Conservation (phyloP, 305 asterid species). For the Fraxinus xanthoxyloides region DNA sequence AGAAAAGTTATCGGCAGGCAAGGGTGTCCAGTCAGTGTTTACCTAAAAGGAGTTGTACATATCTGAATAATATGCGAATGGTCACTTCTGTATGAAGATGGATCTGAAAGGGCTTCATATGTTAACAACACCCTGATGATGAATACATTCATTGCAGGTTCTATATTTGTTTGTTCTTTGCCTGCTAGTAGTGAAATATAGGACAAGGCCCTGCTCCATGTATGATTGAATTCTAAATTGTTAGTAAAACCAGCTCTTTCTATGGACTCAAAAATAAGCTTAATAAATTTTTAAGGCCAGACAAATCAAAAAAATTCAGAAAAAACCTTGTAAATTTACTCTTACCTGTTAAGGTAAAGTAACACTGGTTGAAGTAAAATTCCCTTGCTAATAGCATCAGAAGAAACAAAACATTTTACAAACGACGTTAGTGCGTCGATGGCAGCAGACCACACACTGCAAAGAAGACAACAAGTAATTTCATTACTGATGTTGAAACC, state of each 20-base stretch:
- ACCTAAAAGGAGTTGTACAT: constrained; percentile 96
- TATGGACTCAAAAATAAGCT: constrained; percentile 18
- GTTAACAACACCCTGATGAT: constrained; percentile 66
- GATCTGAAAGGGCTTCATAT: constrained; percentile 87
- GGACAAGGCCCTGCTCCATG: constrained; percentile 72
- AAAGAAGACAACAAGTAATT: constrained; percentile 26
- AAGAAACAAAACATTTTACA: constrained; percentile 75
- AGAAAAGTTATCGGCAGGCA: constrained; percentile 12
- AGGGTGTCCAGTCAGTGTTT: constrained; percentile 22
- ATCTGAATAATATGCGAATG: constrained; percentile 76
- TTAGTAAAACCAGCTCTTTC: constrained; percentile 27
- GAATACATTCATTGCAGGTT: constrained; percentile 63
- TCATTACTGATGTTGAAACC: constrained; percentile 15
- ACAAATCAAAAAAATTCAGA: not conserved
- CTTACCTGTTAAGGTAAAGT: constrained; percentile 81
- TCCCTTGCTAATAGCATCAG: constrained; percentile 66
- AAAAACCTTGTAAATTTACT: constrained; percentile 11
- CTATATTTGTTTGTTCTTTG: constrained; percentile 60
- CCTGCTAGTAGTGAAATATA: constrained; percentile 59
- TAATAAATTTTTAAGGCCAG: not conserved
- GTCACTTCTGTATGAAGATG: constrained; percentile 79
- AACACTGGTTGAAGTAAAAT: constrained; percentile 93
- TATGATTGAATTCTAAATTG: constrained; percentile 7
- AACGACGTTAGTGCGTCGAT: constrained; percentile 84
- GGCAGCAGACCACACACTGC: constrained; percentile 97